These are phyloP conservation scores for Syzygium oleosum DNA, from an alignment of 345 rosid genomes.

Conservation along the genomic window DNA sequence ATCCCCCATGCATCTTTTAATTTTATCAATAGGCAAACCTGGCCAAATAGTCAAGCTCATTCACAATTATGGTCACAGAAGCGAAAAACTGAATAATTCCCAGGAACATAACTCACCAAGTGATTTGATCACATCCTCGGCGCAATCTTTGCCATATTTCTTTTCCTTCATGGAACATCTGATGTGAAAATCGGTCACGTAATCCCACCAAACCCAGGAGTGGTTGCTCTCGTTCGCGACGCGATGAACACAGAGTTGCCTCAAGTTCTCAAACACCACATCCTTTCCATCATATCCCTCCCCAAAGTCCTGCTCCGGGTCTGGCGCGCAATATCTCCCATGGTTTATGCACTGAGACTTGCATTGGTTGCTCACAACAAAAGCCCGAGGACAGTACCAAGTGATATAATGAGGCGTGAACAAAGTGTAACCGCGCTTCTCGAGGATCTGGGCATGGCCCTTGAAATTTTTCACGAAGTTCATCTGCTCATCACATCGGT, in stretches of 20 bases:
- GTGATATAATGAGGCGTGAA: constrained; percentile 95
- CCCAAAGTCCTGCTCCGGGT: constrained; percentile 83
- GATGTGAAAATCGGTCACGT: constrained; percentile 88
- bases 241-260: constrained; percentile 93
- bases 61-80: background rate
- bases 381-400: constrained; percentile 82
- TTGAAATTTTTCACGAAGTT: constrained; percentile 71
- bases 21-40: constrained; percentile 75
- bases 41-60: background rate
- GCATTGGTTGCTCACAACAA: constrained; percentile 55
- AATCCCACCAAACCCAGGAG: constrained; percentile 99
- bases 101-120: constrained; percentile 44
- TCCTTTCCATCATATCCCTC: constrained; percentile 87
- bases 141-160: constrained; percentile 78
- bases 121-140: constrained; percentile 64
- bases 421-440: constrained; percentile 66
- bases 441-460: constrained; percentile 94
- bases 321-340: constrained; percentile 97
- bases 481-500: constrained; percentile 88
- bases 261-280: constrained; percentile 83
- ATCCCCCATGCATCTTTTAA: constrained; percentile 82
- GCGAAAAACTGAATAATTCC: background rate
- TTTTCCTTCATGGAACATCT: constrained; percentile 95
- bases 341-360: constrained; percentile 94
- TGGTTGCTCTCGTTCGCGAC: constrained; percentile 58